Percentiles rank a stretch among this genome's conserved stretches.
Conservation (phyloP, 257 asterid species). For the Nicotiana attenuata region DNA sequence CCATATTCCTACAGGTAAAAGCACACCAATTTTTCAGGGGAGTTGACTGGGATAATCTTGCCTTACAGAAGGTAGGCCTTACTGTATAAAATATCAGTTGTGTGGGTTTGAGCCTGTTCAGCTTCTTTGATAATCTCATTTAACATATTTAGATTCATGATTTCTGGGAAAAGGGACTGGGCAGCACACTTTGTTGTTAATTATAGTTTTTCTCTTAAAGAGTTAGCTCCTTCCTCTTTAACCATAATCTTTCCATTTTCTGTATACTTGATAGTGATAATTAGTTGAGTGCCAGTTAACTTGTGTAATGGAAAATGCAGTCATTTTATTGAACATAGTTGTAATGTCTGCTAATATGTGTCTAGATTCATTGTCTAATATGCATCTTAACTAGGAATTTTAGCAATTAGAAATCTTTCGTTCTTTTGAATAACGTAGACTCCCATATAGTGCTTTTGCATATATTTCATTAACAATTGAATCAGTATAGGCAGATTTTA, state of each 20-base stretch:
- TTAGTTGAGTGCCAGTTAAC: background rate
- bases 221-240: background rate
- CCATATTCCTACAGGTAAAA: constrained; percentile 59
- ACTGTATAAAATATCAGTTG: background rate
- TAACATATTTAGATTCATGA: background rate
- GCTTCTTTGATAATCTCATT: background rate
- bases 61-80: constrained; percentile 65
- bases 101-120: background rate
- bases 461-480: too few species aligned
- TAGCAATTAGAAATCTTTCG: background rate
- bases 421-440: background rate
- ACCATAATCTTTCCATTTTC: background rate
- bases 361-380: background rate
- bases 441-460: too few species aligned
- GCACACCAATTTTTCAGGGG: constrained; percentile 78
- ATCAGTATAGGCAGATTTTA: background rate
- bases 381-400: background rate
- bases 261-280: background rate
- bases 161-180: background rate
- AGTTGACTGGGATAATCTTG: constrained; percentile 92
- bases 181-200: background rate
- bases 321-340: background rate
- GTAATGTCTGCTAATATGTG: background rate
- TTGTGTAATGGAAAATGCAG: background rate
- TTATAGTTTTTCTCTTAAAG: background rate